Conservation (phyloP, 2,329 filamentous ascomycete genomes). For the Graphiopsis chlorocephala region DNA sequence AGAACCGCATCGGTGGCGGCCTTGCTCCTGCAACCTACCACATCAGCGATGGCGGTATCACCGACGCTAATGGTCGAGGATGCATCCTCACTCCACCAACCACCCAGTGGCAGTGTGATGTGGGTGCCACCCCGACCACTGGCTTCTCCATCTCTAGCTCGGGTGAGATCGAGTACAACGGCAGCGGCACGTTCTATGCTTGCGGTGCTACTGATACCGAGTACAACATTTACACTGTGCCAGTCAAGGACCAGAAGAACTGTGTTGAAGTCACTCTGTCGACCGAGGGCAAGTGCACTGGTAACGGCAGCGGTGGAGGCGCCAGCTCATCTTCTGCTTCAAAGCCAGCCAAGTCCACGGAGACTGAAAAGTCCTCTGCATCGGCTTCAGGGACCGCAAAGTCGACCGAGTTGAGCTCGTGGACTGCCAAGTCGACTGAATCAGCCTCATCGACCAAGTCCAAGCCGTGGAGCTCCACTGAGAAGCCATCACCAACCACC, state of each 20-base stretch:
- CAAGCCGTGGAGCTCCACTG: not conserved
- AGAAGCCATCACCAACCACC: not conserved
- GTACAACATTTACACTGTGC: constrained; percentile 24
- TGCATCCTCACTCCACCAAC: constrained; percentile 63
- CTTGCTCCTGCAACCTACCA: constrained; percentile 49
- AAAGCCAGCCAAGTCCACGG: not conserved
- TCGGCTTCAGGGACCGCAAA: not conserved
- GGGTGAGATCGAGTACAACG: constrained; percentile 53
- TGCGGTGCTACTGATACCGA: constrained; percentile 57
- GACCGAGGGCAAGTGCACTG: constrained; percentile 24
- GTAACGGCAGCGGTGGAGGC: not conserved
- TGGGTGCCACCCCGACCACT: constrained; percentile 47
- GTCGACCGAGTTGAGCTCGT: not conserved
- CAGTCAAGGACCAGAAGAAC: constrained; percentile 20
- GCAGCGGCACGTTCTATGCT: constrained; percentile 55
- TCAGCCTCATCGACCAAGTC: not conserved
- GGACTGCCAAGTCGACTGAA: not conserved
- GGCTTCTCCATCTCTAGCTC: constrained; percentile 55
- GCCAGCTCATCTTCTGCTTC: constrained; percentile 4
- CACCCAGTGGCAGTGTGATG: constrained; percentile 61
- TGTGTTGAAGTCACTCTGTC: constrained; percentile 22
- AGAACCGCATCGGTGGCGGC: constrained; percentile 55
- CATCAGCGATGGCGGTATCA: constrained; percentile 50
- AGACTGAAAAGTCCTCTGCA: constrained; percentile 2
- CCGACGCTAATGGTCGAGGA: constrained; percentile 55